A percentile compares a stretch with the other conserved stretches of the same genome.
Conservation (phyloP, 495 filamentous ascomycete genomes). For the Aspergillus incahuasiensis region DNA sequence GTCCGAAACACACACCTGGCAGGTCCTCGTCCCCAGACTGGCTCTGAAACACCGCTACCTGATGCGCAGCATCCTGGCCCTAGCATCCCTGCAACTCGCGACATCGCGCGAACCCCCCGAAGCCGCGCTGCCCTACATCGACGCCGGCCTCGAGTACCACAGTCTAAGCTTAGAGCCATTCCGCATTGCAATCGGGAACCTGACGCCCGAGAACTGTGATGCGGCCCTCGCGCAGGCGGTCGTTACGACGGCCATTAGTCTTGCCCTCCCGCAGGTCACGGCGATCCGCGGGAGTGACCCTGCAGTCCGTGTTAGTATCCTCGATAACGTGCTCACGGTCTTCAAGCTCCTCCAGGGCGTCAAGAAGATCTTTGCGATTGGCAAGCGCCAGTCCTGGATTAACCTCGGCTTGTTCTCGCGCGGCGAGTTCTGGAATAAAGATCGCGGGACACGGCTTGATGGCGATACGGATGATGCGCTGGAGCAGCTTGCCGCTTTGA, state of each 20-base stretch:
- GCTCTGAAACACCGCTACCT: not conserved
- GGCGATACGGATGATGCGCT: not conserved
- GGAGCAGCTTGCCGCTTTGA: not conserved
- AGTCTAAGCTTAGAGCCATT: not conserved
- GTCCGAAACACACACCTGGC: not conserved
- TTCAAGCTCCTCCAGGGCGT: not conserved
- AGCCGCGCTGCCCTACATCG: not conserved
- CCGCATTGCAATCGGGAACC: not conserved
- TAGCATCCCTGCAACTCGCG: not conserved
- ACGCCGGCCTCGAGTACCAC: not conserved
- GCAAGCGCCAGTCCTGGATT: too few species aligned
- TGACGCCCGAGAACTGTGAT: not conserved
- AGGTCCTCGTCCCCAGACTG: not conserved
- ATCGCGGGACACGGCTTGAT: too few species aligned
- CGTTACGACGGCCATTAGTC: not conserved
- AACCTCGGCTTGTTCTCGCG: too few species aligned
- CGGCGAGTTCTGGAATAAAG: too few species aligned
- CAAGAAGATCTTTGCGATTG: not conserved
- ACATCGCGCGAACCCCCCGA: not conserved
- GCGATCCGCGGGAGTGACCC: too few species aligned
- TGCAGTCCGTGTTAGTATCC: too few species aligned
- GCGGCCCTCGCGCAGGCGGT: not conserved
- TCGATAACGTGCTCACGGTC: not conserved
- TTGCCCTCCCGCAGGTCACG: not conserved
- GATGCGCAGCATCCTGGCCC: not conserved